Base-by-base conservation (phyloP, 345 rosid genomes). In the Camelina neglecta region DNA sequence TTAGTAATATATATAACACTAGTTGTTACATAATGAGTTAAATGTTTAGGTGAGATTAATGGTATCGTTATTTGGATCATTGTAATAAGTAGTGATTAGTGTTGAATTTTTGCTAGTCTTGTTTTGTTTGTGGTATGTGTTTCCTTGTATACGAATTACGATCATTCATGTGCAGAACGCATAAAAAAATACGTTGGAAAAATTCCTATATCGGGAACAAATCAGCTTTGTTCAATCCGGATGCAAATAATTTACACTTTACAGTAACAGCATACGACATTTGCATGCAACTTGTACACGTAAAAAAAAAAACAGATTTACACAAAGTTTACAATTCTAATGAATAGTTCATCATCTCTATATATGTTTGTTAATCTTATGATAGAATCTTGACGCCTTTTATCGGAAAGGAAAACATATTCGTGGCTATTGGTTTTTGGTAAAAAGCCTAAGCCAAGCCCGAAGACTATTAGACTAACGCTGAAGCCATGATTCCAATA, bases 401-500 rank as follows among this genome's bases (percentile, higher is more conserved):
- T 11, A 11, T 10, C 26, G 29, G 29, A 26, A 60, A 36, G 29
- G 29, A 26, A 60, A 36, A 36, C 26, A 36, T 18, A 18, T 35
- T 60, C 45, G 45, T 59, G 44, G 29, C 44, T 16, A 10, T 33
- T 8, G 47, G 31, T 60, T 4, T 10, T 18, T 5, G 33, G 6
- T 21, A 7, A 65, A 65, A 29, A 65, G 70, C 29, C 29, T 16
- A 16, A 11, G 56, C 57, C 55, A 0, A 16, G 4, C 18, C 18
- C 18, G 18, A 21, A 21, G 72, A 38, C 50, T 67, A 54, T 9
- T 56, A 55, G 18, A 55, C 12, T 15, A 26, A 56, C 31, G 18
- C 7, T 70, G 31, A 69, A 59, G 58, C 54, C 36, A 47, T 13
- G 21, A 45, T 71, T 71, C 69, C 23, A 53, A 31, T 63, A 41